A percentile compares a stretch with the other conserved stretches of the same genome.
Conservation (phyloP, 225 moss, liverwort and hornwort species). For the Thuidium tamariscinum region DNA sequence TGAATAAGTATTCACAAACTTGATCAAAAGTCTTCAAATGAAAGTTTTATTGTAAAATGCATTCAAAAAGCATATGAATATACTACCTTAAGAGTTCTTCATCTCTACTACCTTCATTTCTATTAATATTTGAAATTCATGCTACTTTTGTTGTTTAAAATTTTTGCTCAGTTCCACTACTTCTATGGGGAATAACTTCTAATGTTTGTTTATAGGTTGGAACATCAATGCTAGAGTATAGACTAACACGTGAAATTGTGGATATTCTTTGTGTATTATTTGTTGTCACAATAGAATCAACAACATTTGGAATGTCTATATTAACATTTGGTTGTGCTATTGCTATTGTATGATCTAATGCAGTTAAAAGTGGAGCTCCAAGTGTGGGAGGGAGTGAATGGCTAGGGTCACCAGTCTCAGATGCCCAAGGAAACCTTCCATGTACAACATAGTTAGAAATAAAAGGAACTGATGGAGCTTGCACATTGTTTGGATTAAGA, state of each 20-base stretch:
- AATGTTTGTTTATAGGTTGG: constrained; percentile 1
- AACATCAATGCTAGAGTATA: constrained; percentile 6
- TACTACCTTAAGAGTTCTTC: too few relatives aligned
- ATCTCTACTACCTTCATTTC: too few relatives aligned
- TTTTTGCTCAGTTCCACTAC: background rate
- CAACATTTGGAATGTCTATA: background rate
- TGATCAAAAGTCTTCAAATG: background rate
- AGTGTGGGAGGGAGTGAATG: background rate
- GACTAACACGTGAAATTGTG: background rate
- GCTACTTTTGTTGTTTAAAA: background rate
- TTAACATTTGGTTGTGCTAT: background rate
- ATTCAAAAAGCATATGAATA: background rate
- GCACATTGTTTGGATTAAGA: background rate
- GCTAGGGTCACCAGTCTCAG: constrained; percentile 11
- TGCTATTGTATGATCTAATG: background rate
- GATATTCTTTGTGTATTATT: background rate
- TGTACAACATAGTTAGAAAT: background rate
- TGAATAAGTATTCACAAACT: background rate
- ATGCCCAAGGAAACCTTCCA: constrained; percentile 16
- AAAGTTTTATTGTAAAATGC: background rate
- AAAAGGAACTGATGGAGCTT: background rate
- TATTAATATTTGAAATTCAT: background rate
- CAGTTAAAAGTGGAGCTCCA: background rate
- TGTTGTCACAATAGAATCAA: background rate
- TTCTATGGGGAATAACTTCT: background rate